Conservation (phyloP, 2,329 filamentous ascomycete species). For the Penicillium brevicompactum region DNA sequence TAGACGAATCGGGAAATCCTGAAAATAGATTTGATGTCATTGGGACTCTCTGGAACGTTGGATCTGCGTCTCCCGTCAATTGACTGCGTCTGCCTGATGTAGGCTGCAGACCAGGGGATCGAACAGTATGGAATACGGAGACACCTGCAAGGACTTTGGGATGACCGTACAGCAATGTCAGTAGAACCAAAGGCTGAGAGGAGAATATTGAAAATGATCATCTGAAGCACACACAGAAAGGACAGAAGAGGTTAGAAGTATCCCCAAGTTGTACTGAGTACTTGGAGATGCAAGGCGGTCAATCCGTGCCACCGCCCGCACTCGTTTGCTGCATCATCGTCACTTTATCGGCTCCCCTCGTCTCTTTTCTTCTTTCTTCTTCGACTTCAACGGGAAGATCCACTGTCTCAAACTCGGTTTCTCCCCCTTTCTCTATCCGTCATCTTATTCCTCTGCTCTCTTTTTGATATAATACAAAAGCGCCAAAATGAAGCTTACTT, state of each 20-base stretch:
- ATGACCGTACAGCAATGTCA: neutral
- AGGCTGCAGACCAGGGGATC: neutral
- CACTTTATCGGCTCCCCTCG: conserved; percentile 13
- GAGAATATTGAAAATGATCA: neutral
- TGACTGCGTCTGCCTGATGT: conserved; percentile 2
- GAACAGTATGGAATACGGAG: neutral
- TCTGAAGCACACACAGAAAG: neutral
- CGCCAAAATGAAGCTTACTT: conserved; percentile 68
- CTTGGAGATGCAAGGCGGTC: conserved; percentile 6
- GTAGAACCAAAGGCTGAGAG: neutral
- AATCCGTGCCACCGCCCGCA: conserved; percentile 2
- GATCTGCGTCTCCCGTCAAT: conserved; percentile 5
- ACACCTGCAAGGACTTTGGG: neutral
- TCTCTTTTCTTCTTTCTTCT: conserved; percentile 30
- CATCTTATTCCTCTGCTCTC: conserved; percentile 10
- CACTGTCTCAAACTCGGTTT: conserved; percentile 1
- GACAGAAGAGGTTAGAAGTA: neutral
- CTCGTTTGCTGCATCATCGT: conserved; percentile 13
- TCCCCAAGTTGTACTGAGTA: neutral
- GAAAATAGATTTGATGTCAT: neutral
- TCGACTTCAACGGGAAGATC: conserved; percentile 15
- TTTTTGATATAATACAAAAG: conserved; percentile 35
- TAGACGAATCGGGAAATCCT: neutral
- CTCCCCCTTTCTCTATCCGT: conserved; percentile 7
- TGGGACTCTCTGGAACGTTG: neutral